Conservation (phyloP, 139 green algal genomes). For the Marvania coccoides region DNA sequence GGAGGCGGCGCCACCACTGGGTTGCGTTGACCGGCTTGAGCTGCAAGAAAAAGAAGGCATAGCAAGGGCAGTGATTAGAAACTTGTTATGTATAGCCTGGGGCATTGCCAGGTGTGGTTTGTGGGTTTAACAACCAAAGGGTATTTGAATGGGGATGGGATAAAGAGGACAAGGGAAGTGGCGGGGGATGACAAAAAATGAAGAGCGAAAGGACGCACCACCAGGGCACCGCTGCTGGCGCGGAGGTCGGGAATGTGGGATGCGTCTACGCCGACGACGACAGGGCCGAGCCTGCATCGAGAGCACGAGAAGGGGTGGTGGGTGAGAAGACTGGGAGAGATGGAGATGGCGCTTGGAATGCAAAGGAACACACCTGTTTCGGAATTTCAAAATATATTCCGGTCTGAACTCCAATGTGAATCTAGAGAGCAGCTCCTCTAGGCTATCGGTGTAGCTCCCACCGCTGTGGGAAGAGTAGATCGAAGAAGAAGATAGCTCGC, state of each 20-base stretch:
- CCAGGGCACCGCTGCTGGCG: not conserved
- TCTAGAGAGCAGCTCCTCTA: slow-evolving; percentile 16
- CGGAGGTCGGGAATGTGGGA: not conserved
- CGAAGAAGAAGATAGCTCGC: too few species aligned
- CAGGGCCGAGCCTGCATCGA: slow-evolving; percentile 5
- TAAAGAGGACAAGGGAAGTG: not conserved
- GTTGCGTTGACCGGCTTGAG: slow-evolving; percentile 11
- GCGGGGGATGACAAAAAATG: not conserved
- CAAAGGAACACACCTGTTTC: not conserved
- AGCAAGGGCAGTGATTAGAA: too few species aligned
- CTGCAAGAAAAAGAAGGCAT: too few species aligned
- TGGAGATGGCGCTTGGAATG: not conserved
- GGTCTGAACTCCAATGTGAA: slow-evolving; percentile 23
- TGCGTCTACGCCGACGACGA: slow-evolving; percentile 12
- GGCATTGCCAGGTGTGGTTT: too few species aligned
- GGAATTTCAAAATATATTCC: slow-evolving; percentile 21
- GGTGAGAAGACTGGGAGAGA: not conserved
- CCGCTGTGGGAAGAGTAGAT: not conserved
- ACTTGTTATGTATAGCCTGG: too few species aligned
- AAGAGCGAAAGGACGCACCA: slow-evolving; percentile 9
- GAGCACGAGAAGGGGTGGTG: not conserved
- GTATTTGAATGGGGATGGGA: not conserved
- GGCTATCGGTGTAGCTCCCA: not conserved
- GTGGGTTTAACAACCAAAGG: too few species aligned
- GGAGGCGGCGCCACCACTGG: slow-evolving; percentile 16